Evolutionary conservation across 768 basidiomycete species (phyloP), one percentile per base, ranked within the genome.

Genomic region (Podaxis rugospora): DNA sequence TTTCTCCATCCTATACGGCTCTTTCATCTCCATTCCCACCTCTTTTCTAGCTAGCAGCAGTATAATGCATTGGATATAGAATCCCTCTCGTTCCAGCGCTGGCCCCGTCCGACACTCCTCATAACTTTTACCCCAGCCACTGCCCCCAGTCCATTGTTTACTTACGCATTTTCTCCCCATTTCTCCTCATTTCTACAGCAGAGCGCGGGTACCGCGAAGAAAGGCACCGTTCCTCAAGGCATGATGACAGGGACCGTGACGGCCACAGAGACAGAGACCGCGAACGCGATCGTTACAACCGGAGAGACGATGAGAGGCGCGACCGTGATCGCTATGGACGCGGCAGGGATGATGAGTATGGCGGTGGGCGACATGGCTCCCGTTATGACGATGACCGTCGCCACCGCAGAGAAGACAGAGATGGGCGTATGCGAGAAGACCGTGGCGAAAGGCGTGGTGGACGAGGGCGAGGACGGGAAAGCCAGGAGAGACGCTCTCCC

Each of bases 401-500:
- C 52, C 62, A 62, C 14, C 55, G 63, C 21, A 59, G 64, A n/a
- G 66, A 66, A 32, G 63, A 61, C 27, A 59, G 60, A 51, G 66
- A 66, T 21, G 57, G 53, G 16, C 58, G 68, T 21, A 55, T 52
- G 13, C 49, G 58, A 35, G 66, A 64, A 10, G 64, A 64, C 16
- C 57, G 64, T 10, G 64, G 60, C 16, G 60, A 62, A 16, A 67
- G 68, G 6, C 65, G 67, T 21, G 54, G 59, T 47, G 47, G 51
- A 25, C 47, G 60, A 32, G 55, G 65, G 4, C 1, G 72, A 46
- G 81, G 80, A 28, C 78, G 82, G 60, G 89, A 86, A 21, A 87
- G 90, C 13, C 90, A 88, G 1, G 92, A 92, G 63, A 79, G 90
- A 66, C 77, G 95, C 66, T 92, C 90, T 0, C 95, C 96, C 9